phyloP scores from a whole-genome alignment of 768 basidiomycete species.

The Mrakia gelida region DNA sequence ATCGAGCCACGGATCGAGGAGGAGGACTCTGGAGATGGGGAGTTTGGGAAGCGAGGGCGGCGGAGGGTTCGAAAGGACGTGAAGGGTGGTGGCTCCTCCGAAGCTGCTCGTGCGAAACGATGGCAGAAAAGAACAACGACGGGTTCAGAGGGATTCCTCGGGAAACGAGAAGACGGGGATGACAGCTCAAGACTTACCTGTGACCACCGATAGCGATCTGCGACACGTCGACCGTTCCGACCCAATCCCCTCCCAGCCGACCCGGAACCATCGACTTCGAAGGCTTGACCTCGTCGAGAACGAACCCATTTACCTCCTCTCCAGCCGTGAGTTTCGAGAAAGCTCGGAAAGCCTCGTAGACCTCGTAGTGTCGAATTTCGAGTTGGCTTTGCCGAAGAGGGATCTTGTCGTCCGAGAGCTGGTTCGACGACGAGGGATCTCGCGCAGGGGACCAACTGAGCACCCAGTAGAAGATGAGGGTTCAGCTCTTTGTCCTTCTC shows the following conservation, averaged over 20 bases:
- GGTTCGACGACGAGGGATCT: constrained; percentile 42
- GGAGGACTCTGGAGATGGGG: constrained; percentile 23
- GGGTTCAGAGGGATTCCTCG: not conserved
- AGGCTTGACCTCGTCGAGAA: constrained; percentile 6
- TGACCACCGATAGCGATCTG: constrained; percentile 53
- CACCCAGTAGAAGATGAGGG: not conserved
- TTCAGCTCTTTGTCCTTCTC: no score
- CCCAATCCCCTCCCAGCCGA: constrained; percentile 34
- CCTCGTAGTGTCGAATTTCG: constrained; percentile 62
- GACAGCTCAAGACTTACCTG: not conserved
- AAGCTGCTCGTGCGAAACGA: not conserved
- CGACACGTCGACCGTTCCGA: constrained; percentile 38
- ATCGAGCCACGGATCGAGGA: constrained; percentile 30
- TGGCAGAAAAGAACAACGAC: not conserved
- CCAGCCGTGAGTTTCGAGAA: constrained; percentile 56
- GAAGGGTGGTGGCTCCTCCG: constrained; percentile 19
- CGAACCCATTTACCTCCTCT: constrained; percentile 40
- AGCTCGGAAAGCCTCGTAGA: constrained; percentile 60
- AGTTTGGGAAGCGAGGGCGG: constrained; percentile 9
- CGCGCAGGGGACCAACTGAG: constrained; percentile 35
- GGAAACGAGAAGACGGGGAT: not conserved
- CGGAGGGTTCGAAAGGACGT: constrained; percentile 24
- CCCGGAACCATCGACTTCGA: not conserved
- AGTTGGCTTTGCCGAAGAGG: constrained; percentile 65
- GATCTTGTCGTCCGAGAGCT: constrained; percentile 35